Base-by-base conservation (phyloP, 1,284 basidiomycete genomes). In the Ganoderma multipileum region DNA sequence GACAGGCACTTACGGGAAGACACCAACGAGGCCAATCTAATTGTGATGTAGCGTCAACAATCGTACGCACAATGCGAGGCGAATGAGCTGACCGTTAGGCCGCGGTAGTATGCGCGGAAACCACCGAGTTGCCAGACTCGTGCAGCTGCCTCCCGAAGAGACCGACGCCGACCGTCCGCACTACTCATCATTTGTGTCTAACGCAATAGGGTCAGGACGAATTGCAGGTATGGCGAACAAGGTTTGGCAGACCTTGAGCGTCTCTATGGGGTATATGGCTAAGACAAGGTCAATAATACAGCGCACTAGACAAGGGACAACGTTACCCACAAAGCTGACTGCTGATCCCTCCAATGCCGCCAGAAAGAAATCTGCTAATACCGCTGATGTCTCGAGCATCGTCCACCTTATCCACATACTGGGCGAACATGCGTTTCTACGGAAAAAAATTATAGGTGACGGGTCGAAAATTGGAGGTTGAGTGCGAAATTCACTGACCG, bases 171-270 rank as follows among this genome's bases (percentile, higher is more conserved):
- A 33, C 85, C 82, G 14, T 87, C 88, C 8, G 91, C 85, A 72
- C 87, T 91, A 79, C 93, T 95, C 90, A 97, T 97, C 91, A 98
- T 95, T 89, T 96, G 93, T 2, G 95, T 97, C 89, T 96, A 79
- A 66, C 67, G 59, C 64, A 14, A 67, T 62, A 47, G 63, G 69
- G 66, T 60, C 57, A 68, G 65, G 44, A 64, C 23, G 41, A n/a
- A 11, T 5, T 28, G 26, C 18, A 69, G 9, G 38, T 28, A 30
- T 68, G 44, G 8, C 42, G 65, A 52, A 57, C 28, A 44, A 61
- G 39, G n/a, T 58, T 18, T 58, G 30, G 63, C 75, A 63, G 72
- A 90, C 92, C 87, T 96, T 96, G 65, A 96, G 81, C 3, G 95
- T 95, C 80, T 96, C 94, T 75, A 96, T 90, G 2, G 95, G 95